phyloP scores from a whole-genome alignment of 1,284 basidiomycete genomes.

The Sphaerobolus stellatus region DNA sequence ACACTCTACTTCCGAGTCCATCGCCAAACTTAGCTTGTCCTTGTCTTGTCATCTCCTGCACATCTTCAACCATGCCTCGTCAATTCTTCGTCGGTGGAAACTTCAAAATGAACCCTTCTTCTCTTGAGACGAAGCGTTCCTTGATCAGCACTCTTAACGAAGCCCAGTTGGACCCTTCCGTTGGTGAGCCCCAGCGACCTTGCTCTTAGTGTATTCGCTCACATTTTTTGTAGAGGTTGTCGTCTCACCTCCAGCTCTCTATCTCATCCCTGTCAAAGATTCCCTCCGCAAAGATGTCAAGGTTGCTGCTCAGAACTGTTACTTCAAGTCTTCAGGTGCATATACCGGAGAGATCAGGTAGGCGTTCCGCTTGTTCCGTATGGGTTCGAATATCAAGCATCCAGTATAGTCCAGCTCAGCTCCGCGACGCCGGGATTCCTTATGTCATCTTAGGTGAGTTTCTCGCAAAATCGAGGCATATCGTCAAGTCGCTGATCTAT shows the following conservation, averaged over 20 bases:
- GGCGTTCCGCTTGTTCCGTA: conserved; percentile 16
- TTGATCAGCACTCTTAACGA: conserved; percentile 73
- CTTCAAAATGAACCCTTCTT: conserved; percentile 92
- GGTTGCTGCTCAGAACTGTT: conserved; percentile 91
- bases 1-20: too few species aligned
- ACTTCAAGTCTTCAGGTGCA: conserved; percentile 83
- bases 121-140: conserved; percentile 59
- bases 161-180: conserved; percentile 70
- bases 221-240: conserved; percentile 70
- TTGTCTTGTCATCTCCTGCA: not conserved
- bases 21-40: too few species aligned
- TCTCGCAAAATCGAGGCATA: conserved; percentile 17
- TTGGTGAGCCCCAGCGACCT: conserved; percentile 52
- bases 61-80: conserved; percentile 58
- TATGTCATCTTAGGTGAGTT: conserved; percentile 93
- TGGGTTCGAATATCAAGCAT: conserved; percentile 6
- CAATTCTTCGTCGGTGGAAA: conserved; percentile 91
- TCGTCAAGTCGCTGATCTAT: not conserved
- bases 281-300: conserved; percentile 63
- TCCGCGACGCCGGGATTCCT: conserved; percentile 82
- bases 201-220: conserved; percentile 5
- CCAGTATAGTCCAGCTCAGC: conserved; percentile 65
- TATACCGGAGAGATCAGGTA: conserved; percentile 95
- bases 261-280: conserved; percentile 69
- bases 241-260: conserved; percentile 87